A percentile compares a stretch with the other conserved stretches of the same genome.
Conservation (phyloP, 345 rosid genomes). For the Gossypium ekmanianum region DNA sequence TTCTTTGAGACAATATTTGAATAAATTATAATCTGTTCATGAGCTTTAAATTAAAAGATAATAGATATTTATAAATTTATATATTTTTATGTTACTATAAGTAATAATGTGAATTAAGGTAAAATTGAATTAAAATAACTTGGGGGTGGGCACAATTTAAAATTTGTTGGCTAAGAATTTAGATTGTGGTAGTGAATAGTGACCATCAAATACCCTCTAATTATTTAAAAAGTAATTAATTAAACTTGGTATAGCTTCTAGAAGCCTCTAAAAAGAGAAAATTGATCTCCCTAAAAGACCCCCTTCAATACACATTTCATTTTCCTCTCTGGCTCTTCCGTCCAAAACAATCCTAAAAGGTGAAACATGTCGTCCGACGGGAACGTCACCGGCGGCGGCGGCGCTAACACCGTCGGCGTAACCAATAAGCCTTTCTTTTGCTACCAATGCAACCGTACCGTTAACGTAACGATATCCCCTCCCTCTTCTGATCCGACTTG, state of each 20-base stretch:
- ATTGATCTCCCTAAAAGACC: not conserved
- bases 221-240: not conserved
- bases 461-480: slow-evolving; percentile 37
- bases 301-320: not conserved
- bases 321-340: not conserved
- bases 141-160: no score
- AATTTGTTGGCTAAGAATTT: no score
- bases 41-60: no score
- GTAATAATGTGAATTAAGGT: no score
- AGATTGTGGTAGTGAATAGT: not conserved
- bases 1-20: no score
- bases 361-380: slow-evolving; percentile 17
- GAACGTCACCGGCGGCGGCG: not conserved
- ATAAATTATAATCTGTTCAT: no score
- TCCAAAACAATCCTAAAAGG: not conserved
- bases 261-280: not conserved
- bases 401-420: slow-evolving; percentile 3
- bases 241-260: not conserved
- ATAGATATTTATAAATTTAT: fast-evolving
- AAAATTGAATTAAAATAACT: no score
- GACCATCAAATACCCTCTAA: not conserved
- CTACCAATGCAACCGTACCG: slow-evolving; percentile 53
- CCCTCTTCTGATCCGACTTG: slow-evolving; percentile 49
- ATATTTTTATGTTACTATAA: no score
- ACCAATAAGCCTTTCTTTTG: slow-evolving; percentile 49